A percentile compares a stretch with the other conserved stretches of the same genome.
These are phyloP conservation scores for Helicostylum pulchrum DNA, from an alignment of 192 early-diverging fungal genomes.

Conservation along the genomic window DNA sequence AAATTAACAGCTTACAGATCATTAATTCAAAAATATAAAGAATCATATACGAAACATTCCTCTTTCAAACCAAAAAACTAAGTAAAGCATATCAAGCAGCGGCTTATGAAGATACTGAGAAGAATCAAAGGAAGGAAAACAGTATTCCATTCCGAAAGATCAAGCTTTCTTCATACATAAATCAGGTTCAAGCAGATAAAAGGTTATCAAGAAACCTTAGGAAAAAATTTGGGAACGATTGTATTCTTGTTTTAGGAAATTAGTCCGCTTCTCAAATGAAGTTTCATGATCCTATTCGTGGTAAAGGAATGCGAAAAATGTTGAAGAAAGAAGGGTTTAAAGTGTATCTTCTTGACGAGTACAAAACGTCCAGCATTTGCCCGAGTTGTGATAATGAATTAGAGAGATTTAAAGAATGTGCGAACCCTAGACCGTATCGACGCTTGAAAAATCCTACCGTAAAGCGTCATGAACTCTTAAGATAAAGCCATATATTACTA, in stretches of 20 bases:
- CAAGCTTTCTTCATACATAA: neutral
- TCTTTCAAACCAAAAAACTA: too few relatives aligned
- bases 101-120: neutral
- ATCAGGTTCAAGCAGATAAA: neutral
- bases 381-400: neutral
- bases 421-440: neutral
- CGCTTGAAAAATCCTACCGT: neutral
- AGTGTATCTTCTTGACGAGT: slow-evolving; percentile 5
- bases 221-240: too few relatives aligned
- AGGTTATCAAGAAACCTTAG: neutral
- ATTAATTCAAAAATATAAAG: too few relatives aligned
- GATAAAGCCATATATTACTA: too few relatives aligned
- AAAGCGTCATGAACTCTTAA: neutral
- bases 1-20: too few relatives aligned
- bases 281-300: slow-evolving; percentile 4
- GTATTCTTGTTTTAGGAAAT: neutral
- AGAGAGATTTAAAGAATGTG: neutral
- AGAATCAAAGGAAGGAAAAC: neutral
- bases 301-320: neutral
- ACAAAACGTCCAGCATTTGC: neutral
- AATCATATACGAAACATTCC: too few relatives aligned
- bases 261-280: neutral
- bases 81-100: too few relatives aligned
- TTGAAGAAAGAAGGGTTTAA: neutral
- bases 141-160: neutral